Conservation (phyloP, 257 asterid genomes). For the Solanum pimpinellifolium region DNA sequence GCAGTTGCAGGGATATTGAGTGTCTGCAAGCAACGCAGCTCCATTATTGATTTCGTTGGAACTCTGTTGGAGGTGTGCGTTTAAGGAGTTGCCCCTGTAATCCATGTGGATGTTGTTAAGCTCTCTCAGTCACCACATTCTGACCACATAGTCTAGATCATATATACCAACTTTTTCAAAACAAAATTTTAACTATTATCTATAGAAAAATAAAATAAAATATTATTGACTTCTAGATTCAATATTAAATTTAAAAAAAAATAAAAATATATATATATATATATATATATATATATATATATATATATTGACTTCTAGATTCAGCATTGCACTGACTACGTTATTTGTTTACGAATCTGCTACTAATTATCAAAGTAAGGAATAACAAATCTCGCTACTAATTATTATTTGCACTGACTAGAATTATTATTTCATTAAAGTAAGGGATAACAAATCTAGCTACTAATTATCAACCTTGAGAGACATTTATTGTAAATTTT, state of each 20-base stretch:
- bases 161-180: background rate
- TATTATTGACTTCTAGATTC: too few species aligned
- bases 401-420: too few species aligned
- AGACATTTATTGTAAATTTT: background rate
- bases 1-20: constrained; percentile 38
- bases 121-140: background rate
- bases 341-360: background rate
- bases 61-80: background rate
- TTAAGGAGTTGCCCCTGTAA: background rate
- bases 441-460: background rate
- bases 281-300: too few species aligned
- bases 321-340: background rate
- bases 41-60: constrained; percentile 18
- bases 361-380: too few species aligned
- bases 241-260: too few species aligned
- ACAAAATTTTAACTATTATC: background rate
- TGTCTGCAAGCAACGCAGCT: constrained; percentile 37
- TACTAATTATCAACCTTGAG: too few species aligned
- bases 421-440: too few species aligned
- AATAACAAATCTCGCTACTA: background rate
- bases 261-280: too few species aligned
- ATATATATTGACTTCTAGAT: background rate
- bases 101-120: background rate
- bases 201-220: background rate
- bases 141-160: background rate